Evolutionary conservation across 192 early-diverging fungal species (phyloP), one percentile per base, ranked within the genome.

Genomic region (Radiomyces spectabilis): DNA sequence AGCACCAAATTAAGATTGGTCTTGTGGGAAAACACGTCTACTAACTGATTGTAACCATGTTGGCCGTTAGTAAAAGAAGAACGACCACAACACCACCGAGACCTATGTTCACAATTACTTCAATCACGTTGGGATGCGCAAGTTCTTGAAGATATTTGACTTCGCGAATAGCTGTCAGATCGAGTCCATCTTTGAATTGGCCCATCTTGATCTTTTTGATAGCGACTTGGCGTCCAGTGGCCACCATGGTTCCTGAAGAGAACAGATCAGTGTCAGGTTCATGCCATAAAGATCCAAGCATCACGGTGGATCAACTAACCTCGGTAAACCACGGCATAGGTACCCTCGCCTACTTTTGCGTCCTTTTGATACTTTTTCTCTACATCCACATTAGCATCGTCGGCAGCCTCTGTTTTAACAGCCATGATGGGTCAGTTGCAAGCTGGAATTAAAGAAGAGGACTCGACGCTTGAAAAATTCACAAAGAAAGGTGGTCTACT

Each of bases 151-250:
- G 71, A 12, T 79, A 85, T 54, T 94, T 95, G 56, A 99, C 84
- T 75, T 99, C 97, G 24, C 93, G 80, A 37, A 99, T 89, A 6
- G 93, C 93, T 15, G 92, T 92, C 77, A 95, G 75, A 65, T 99
- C 97, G 55, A 99, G 76, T 2, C 94, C 94, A 74, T 95, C 89
- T 61, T 90, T 88, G 63, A 89, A 89, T 44, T 89, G 82, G 1
- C 92, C 91, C 35, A 92, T 68, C 63, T 96, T 97, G 71, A 99
- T 93, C 79, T 95, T 95, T 67, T 99, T 99, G 48, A 99, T 94
- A 34, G 94, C 97, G 6, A 99, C 89, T 41, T 66, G 74, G 13
- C 87, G 79, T 12, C 78, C 76, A 8, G 85, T 88, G 9, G 73
- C 67, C 2, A 69, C 39, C n/a, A n/a, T n/a, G n/a, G n/a, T n/a